Evolutionary conservation across 331 rosid genomes (phyloP), one percentile per base, ranked within the genome.

Genomic region (Malus hybrid): DNA sequence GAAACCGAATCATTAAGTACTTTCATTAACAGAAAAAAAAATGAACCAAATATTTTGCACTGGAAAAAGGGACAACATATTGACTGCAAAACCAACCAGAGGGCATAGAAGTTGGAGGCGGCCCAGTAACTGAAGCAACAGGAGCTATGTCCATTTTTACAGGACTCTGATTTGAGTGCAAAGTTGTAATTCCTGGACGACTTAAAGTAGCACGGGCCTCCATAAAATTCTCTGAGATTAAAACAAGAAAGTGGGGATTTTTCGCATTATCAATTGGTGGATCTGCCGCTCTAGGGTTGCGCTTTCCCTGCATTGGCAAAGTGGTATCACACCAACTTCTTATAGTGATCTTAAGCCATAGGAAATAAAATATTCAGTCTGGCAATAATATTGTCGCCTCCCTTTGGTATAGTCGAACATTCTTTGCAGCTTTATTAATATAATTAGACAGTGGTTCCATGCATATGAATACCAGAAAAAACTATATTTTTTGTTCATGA

Each of bases 211-310:
- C 79, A 60, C 90, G 81, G 67, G 93, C 97, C 80, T 95, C 99
- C 88, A 88, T 79, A 83, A 95, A 92, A 83, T 80, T 85, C 79
- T 95, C 99, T 28, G 99, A 90, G 77, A 95, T 75, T 69, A 95
- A 86, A 84, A 95, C 74, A 82, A 95, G 91, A 85, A 79, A 89
- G 77, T 86, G 86, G 52, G 87, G 76, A 28, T 73, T 82, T 81
- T 95, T 90, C n/a, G 71, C 87, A 74, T 29, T 80, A 67, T 92
- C 99, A 42, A 85, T 69, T 16, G 93, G 85, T 64, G 91, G 88
- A 81, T 90, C 99, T 19, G 79, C 90, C 16, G 84, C 85, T 60
- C 91, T 81, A 12, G 73, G 82, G 76, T 84, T 92, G 79, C 88
- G 91, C 82, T 89, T 92, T 79, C 96, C 99, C 98, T 95, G 68